These are phyloP conservation scores for Lichtheimia hyalospora DNA, from an alignment of 371 early-diverging fungal genomes.

Conservation along the genomic window DNA sequence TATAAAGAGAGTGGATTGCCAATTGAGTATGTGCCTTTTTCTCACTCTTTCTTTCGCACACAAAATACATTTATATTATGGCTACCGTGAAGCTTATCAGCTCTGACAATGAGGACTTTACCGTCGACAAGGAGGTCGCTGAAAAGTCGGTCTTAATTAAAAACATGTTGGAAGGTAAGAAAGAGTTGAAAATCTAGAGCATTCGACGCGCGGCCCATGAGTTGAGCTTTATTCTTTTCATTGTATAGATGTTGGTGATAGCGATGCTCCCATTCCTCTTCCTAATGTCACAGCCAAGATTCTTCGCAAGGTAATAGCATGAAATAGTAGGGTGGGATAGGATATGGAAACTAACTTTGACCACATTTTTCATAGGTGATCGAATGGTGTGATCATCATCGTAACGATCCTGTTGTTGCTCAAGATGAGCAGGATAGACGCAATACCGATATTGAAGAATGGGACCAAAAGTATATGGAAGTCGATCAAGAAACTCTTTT, in stretches of 20 bases:
- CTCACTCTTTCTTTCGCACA: too few species aligned
- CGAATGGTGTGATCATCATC: conserved; percentile 81
- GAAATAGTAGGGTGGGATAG: too few species aligned
- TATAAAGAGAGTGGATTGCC: too few species aligned
- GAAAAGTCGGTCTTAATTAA: conserved; percentile 88
- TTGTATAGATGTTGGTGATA: conserved; percentile 73
- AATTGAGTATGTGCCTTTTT: too few species aligned
- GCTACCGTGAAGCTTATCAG: conserved; percentile 48
- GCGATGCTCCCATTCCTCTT: conserved; percentile 73
- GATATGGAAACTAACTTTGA: background rate
- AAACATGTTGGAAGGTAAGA: conserved; percentile 86
- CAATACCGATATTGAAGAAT: conserved; percentile 75
- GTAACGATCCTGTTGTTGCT: conserved; percentile 63
- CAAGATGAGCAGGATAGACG: conserved; percentile 66
- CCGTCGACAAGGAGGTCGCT: conserved; percentile 81
- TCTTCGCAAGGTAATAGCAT: conserved; percentile 65
- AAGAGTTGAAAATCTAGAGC: background rate
- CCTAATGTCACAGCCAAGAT: conserved; percentile 75
- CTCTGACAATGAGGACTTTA: conserved; percentile 75
- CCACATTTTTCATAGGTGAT: conserved; percentile 52
- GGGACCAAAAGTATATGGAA: conserved; percentile 82
- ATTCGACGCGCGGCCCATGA: background rate
- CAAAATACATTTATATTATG: conserved; percentile 10
- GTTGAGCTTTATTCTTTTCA: background rate
- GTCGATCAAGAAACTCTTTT: conserved; percentile 80